Conservation (phyloP, 176 grass and related monocot genomes). For the Rhipidocladum racemiflorum region DNA sequence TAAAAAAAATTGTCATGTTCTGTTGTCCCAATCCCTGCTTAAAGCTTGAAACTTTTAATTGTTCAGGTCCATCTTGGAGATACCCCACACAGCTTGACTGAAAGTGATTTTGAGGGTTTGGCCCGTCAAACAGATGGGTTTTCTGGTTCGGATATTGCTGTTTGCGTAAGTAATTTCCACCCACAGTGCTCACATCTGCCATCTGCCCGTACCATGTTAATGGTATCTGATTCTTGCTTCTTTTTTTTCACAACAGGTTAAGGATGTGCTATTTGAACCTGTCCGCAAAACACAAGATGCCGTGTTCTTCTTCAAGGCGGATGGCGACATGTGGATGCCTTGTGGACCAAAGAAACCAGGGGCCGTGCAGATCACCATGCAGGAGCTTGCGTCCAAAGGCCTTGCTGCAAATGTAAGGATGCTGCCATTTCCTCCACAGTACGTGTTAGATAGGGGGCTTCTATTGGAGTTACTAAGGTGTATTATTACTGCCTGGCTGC, state of each 20-base stretch:
- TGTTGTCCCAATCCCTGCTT: conserved; percentile 7
- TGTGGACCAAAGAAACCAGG: conserved; percentile 82
- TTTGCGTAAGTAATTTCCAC: conserved; percentile 70
- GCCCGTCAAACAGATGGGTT: conserved; percentile 76
- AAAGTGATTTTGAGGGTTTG: conserved; percentile 87
- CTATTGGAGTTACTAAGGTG: background rate
- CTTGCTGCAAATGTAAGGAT: conserved; percentile 66
- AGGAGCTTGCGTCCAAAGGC: conserved; percentile 76
- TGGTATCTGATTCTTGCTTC: background rate
- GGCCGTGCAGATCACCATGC: conserved; percentile 75
- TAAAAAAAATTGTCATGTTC: background rate
- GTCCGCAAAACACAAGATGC: conserved; percentile 95
- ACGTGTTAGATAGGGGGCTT: background rate
- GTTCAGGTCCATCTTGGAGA: conserved; percentile 92
- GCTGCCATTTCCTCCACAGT: background rate
- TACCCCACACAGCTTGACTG: conserved; percentile 79
- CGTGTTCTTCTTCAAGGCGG: conserved; percentile 74
- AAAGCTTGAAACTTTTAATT: conserved; percentile 29
- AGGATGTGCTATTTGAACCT: conserved; percentile 93
- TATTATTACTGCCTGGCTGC: background rate
- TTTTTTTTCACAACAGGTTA: conserved; percentile 59
- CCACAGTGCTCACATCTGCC: background rate
- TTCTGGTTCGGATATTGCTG: conserved; percentile 91
- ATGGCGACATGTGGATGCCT: conserved; percentile 78
- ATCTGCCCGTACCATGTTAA: background rate